These are phyloP conservation scores for Avena sativa DNA, from an alignment of 176 grass and related monocot genomes.

Conservation along the genomic window DNA sequence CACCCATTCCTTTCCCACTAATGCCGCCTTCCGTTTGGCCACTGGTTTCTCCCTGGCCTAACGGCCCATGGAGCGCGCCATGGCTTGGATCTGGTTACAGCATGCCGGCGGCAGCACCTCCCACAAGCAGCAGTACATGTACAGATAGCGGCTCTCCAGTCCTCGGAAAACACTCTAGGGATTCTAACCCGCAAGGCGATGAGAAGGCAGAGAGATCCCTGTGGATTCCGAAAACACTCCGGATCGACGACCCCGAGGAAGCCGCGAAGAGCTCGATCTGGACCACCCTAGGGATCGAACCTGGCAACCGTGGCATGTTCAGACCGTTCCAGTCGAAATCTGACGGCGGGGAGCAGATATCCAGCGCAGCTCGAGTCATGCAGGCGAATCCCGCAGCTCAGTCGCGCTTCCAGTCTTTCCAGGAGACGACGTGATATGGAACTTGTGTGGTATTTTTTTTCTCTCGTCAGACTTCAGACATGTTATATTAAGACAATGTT, in stretches of 20 bases:
- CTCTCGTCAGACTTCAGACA: background rate
- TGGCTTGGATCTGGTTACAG: conserved; percentile 49
- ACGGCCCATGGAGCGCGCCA: conserved; percentile 58
- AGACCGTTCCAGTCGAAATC: conserved; percentile 64
- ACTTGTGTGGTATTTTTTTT: background rate
- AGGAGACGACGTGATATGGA: conserved; percentile 63
- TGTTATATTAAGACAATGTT: conserved; percentile 38
- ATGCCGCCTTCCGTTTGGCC: conserved; percentile 60
- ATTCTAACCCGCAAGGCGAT: conserved; percentile 40
- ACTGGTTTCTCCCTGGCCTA: conserved; percentile 65
- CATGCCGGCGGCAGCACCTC: conserved; percentile 17
- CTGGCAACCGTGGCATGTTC: conserved; percentile 59
- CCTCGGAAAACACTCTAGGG: conserved; percentile 80
- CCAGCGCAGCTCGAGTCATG: conserved; percentile 46
- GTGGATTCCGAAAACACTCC: conserved; percentile 76
- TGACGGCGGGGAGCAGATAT: conserved; percentile 36
- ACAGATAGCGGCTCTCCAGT: conserved; percentile 43
- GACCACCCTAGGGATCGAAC: conserved; percentile 66
- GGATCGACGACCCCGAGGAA: conserved; percentile 81
- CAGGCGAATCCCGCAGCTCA: conserved; percentile 80
- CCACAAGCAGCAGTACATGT: conserved; percentile 40
- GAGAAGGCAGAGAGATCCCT: conserved; percentile 49
- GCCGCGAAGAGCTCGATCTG: conserved; percentile 91
- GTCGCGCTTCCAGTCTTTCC: conserved; percentile 63
- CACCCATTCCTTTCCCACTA: conserved; percentile 48